These are phyloP conservation scores for Flaveria brownii DNA, from an alignment of 129 eudicot species.

Conservation along the genomic window DNA sequence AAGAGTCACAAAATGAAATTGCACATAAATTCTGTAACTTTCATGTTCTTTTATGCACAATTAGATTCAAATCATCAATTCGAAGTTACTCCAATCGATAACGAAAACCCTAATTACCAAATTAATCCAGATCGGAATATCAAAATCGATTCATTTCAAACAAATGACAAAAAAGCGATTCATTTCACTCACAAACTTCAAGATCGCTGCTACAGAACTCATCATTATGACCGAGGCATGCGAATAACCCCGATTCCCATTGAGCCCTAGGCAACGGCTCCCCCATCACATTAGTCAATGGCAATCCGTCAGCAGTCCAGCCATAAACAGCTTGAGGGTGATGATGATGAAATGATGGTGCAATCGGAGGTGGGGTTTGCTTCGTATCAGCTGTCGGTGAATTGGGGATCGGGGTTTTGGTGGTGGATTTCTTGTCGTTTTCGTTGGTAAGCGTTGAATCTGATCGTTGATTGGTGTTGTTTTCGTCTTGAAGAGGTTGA, in stretches of 20 bases:
- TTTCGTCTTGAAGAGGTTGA: background rate
- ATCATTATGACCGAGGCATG: slow-evolving; percentile 78
- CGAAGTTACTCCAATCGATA: slow-evolving; percentile 13
- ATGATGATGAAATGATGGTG: slow-evolving; percentile 8
- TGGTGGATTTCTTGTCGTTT: slow-evolving; percentile 12
- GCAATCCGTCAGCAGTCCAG: slow-evolving; percentile 87
- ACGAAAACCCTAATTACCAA: slow-evolving; percentile 16
- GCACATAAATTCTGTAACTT: background rate
- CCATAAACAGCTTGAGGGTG: slow-evolving; percentile 38
- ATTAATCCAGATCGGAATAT: background rate
- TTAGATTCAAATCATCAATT: background rate
- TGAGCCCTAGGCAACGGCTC: slow-evolving; percentile 55
- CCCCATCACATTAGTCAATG: slow-evolving; percentile 53
- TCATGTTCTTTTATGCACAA: slow-evolving; percentile 6
- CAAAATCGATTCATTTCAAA: slow-evolving; percentile 1
- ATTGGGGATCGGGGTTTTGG: slow-evolving; percentile 38
- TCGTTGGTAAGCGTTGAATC: slow-evolving; percentile 14
- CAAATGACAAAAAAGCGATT: background rate
- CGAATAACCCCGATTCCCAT: slow-evolving; percentile 69
- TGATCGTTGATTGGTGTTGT: slow-evolving; percentile 24
- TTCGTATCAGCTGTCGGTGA: slow-evolving; percentile 23
- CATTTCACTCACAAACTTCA: slow-evolving; percentile 78
- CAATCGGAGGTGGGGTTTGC: slow-evolving; percentile 24
- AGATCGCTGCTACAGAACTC: slow-evolving; percentile 94
- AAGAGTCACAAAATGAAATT: background rate